Base-by-base conservation (phyloP, 2,329 filamentous ascomycete genomes). In the Raffaelea arxii region DNA sequence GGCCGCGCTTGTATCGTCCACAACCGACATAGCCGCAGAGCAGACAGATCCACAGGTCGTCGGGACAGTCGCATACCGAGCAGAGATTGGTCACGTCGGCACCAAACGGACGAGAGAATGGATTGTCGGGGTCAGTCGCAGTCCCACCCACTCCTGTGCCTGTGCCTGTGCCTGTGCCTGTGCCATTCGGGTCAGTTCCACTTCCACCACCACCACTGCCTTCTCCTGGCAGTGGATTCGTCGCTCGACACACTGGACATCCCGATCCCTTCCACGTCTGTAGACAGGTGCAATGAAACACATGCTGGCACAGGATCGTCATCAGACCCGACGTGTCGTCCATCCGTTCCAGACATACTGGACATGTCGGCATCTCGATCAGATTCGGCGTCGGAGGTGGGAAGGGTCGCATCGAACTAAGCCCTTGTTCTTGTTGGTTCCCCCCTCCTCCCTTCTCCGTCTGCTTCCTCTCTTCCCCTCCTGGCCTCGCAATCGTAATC, bases 281-380 rank as follows among this genome's bases (percentile, higher is more conserved):
- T 1, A 98, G 72, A 64, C 92, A 98, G 2, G 84, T 90, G 60
- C 92, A 97, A 62, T 98, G 92, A 60, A 98, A 98, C 44, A 97
- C 88, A 58, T 98, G 92, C 58, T 97, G 91, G 61, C 92, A 98
- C 25, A 94, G 82, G 36, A 97, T 97, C 1, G 92, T 98, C 60
- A 98, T 78, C 3, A 98, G 72, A 0, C 92, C 92, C 0, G 89
- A 94, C 0, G 90, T 96, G 62, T 97, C 91, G 58, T 98, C 92
- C 92, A 98, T 98, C 41, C 91, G 83, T 63, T 98, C 92, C 5
- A 98, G 75, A 55, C 92, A 98, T 10, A 98, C 92, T 0, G 92
- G 90, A 54, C 92, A 98, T 2, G 92, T 97, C 2, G 92, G 92
- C 12, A 98, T 70, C 65, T 98, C 92, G 46, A 95, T 76, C 2